Evolutionary conservation across 495 filamentous ascomycete genomes (phyloP).

Genomic region (Chaetomidium leptoderma): DNA sequence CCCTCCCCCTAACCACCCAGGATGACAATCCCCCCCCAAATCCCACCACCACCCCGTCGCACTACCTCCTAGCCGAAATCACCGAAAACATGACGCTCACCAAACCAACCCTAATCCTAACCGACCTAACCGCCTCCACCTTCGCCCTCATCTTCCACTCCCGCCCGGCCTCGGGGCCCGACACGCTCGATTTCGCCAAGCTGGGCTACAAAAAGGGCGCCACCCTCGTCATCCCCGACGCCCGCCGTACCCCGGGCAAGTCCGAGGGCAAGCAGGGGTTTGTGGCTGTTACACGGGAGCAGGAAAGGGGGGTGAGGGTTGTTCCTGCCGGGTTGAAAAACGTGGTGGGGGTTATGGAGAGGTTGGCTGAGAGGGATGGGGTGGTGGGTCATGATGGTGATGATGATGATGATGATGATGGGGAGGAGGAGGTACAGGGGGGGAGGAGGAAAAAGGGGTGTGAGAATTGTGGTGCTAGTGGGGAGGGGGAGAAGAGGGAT

Average conservation of each 20-base stretch:
- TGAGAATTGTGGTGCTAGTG: slow-evolving; percentile 41
- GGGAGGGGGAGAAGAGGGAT: slow-evolving; percentile 13
- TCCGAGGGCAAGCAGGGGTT: slow-evolving; percentile 21
- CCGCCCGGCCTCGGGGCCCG: slow-evolving; percentile 21
- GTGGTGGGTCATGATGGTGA: background rate
- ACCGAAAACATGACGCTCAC: slow-evolving; percentile 48
- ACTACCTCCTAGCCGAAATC: slow-evolving; percentile 42
- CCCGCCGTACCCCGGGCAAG: slow-evolving; percentile 27
- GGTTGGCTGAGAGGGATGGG: slow-evolving; percentile 20
- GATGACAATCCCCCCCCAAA: too few species aligned
- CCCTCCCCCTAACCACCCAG: slow-evolving; percentile 18
- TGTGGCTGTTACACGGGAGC: slow-evolving; percentile 28
- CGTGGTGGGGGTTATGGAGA: slow-evolving; percentile 30
- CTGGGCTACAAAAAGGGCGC: slow-evolving; percentile 32
- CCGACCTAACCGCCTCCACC: slow-evolving; percentile 27
- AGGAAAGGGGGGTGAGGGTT: slow-evolving; percentile 25
- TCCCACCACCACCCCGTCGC: slow-evolving; percentile 22
- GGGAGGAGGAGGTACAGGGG: slow-evolving; percentile 2
- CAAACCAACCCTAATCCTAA: slow-evolving; percentile 41
- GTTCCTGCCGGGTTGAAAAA: slow-evolving; percentile 30
- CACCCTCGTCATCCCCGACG: slow-evolving; percentile 34
- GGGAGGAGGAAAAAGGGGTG: slow-evolving; percentile 29
- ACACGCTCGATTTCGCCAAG: slow-evolving; percentile 27
- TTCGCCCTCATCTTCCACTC: slow-evolving; percentile 42
- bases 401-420: too few species aligned